Base-by-base conservation (phyloP, 768 basidiomycete genomes). In the Trametes cingulata region DNA sequence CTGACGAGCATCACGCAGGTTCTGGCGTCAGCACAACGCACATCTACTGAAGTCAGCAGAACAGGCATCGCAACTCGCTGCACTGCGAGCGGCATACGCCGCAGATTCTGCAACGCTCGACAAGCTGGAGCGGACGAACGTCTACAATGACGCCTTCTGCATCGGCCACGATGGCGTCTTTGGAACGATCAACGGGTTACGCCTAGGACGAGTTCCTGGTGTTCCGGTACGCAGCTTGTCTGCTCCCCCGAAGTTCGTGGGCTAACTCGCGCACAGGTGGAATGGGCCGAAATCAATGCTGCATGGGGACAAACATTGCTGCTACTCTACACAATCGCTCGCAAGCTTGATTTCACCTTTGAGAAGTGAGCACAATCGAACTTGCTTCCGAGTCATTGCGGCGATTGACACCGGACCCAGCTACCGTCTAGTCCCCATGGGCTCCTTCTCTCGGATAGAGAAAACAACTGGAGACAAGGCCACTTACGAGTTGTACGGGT, bases 201-300 rank as follows among this genome's bases (percentile, higher is more conserved):
- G 97, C 37, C 75, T 98, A 20, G 97, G 97, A 3, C 85, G 95
- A 63, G 86, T 95, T 10, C 85, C 91, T 43, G 86, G 87, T 27
- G 86, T 90, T 46, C 87, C 86, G n/a, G 91, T 92, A 71, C 41
- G 86, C 77, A 47, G 14, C 27, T n/a, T 20, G 3, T 22, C 6
- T 24, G 25, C 49, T 17, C 51, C 45, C 36, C 35, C 36, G 22
- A 29, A 36, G 24, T 41, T 24, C 47, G 17, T 49, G 17, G 13
- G 24, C 50, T 47, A 33, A 50, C 27, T 39, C 20, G 14, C 22
- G 47, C 24, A 39, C 58, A 93, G 86, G 95, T 98, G 29, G 97
- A 98, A 70, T 99, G 95, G 95, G 85, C 93, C 2, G 97, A 99
- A 75, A 95, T 98, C 72, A 98, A 98, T 69, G 97, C 97, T 12